Conservation (phyloP, 805 yeast species). For the Candida loeiensis region DNA sequence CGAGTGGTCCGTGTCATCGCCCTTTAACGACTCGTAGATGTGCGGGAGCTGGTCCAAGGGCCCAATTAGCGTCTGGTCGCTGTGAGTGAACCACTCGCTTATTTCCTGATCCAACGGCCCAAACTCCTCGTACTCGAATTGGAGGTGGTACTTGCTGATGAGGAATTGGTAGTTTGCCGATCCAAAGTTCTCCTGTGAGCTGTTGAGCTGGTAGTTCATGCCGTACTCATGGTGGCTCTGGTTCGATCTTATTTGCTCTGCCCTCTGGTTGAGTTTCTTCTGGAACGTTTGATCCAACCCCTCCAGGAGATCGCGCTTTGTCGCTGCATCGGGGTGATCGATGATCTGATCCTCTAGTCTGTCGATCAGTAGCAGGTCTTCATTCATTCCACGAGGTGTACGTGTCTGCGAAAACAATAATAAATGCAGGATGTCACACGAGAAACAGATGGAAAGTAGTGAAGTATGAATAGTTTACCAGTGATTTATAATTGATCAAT, state of each 20-base stretch:
- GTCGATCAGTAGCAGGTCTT: constrained; percentile 36
- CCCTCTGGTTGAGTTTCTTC: constrained; percentile 38
- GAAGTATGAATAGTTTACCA: too few species aligned
- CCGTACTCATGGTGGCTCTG: constrained; percentile 8
- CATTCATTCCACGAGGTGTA: constrained; percentile 9
- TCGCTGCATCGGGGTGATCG: constrained; percentile 39
- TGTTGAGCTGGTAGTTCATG: constrained; percentile 5
- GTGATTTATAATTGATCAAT: too few species aligned
- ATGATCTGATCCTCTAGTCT: constrained; percentile 46
- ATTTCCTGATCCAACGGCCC: constrained; percentile 27
- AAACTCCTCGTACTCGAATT: constrained; percentile 28
- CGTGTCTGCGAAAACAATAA: not conserved
- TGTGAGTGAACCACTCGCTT: constrained; percentile 36
- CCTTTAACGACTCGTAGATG: constrained; percentile 6
- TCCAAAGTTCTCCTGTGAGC: constrained; percentile 14
- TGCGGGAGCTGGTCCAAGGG: constrained; percentile 14
- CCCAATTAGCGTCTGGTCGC: constrained; percentile 26
- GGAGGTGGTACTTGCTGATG: constrained; percentile 28
- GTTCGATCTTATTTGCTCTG: constrained; percentile 30
- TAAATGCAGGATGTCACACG: not conserved
- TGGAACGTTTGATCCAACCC: constrained; percentile 41
- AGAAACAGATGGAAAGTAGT: too few species aligned
- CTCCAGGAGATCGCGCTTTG: constrained; percentile 28
- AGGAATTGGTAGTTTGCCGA: constrained; percentile 23
- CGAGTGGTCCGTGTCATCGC: constrained; percentile 5